Base-by-base conservation (phyloP, 2,329 filamentous ascomycete species). In the Akanthomyces uredinophilus region DNA sequence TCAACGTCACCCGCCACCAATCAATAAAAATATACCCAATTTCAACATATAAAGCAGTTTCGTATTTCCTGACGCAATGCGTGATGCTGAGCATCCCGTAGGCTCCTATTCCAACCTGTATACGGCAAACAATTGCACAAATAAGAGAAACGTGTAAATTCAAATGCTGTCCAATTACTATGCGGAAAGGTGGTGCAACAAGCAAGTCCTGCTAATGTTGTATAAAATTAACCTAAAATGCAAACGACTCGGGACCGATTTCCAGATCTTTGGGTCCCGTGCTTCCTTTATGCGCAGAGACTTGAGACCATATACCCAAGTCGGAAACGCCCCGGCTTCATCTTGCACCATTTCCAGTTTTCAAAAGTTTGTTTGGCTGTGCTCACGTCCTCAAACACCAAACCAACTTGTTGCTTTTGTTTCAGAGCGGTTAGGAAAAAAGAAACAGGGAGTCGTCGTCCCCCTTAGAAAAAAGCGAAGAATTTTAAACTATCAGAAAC, bases 1-100 rank as follows among this genome's bases (percentile, higher is more conserved):
- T 61, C 59, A 61, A 61, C 59, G 59, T 61, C 50, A 61, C 59
- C 50, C 20, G 41, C 59, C 11, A 37, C 27, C 16, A 41, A 54
- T 39, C 41, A 29, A 54, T 54, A 24, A 61, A 54, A 54, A 47
- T 49, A 61, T 54, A 54, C 59, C 59, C 50, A 61, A 61, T 16
- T 61, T 61, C 59, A 61, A 61, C 59, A 54, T 55, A 20, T 4
- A 24, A 50, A 39, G 14, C 13, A 39, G 37, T 39, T 16, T 14
- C 10, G 2, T 39, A 3, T 16, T 16, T 10, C 1, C 14, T 39
- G 16, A 16, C 16, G 4, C 37, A 39, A 39, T 39, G 16, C 2
- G 16, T 39, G 11, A 16, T 16, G 37, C 1, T 16, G 4, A 16
- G 20, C 53, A 58, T 47, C 16, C 24, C 54, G 5, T 44, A 14